Percentiles rank a stretch among this genome's conserved stretches.
Conservation (phyloP, 2,329 filamentous ascomycete species). For the Graphilbum ipis-grandicollis region DNA sequence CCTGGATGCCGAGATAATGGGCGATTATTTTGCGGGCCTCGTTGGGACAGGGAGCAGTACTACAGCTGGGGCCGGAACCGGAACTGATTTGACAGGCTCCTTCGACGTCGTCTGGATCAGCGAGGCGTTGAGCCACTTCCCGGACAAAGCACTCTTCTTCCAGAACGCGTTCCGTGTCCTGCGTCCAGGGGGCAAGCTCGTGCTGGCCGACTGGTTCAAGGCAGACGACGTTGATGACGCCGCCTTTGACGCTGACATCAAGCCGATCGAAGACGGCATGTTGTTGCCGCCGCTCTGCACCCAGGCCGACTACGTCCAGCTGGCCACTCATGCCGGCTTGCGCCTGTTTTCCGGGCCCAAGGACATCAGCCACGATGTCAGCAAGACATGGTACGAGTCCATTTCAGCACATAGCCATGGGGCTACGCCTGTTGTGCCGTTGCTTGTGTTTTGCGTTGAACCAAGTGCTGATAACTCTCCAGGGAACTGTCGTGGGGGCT, state of each 20-base stretch:
- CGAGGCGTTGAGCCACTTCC: slow-evolving; percentile 42
- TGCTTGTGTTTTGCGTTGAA: no score
- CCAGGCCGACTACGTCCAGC: slow-evolving; percentile 31
- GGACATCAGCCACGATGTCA: slow-evolving; percentile 39
- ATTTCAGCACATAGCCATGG: no score
- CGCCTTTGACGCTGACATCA: slow-evolving; percentile 32
- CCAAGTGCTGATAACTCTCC: no score
- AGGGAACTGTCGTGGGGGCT: slow-evolving; percentile 48
- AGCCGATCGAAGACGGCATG: slow-evolving; percentile 46
- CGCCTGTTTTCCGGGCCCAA: slow-evolving; percentile 26
- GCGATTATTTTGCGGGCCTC: slow-evolving; percentile 26
- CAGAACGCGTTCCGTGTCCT: slow-evolving; percentile 30
- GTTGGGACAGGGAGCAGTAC: no score
- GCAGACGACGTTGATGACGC: slow-evolving; percentile 25
- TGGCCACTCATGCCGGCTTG: slow-evolving; percentile 31
- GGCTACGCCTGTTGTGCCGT: no score
- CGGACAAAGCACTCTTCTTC: slow-evolving; percentile 41
- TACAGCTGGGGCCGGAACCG: no score
- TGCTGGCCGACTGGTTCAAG: slow-evolving; percentile 46
- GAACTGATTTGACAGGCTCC: slow-evolving; percentile 2
- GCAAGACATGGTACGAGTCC: slow-evolving; percentile 36
- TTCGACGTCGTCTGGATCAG: slow-evolving; percentile 46
- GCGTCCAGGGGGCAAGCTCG: slow-evolving; percentile 30
- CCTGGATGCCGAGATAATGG: slow-evolving; percentile 44
- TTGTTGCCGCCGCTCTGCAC: slow-evolving; percentile 38